Evolutionary conservation across 305 asterid species (phyloP).

Genomic region (Fraxinus angustifolia): DNA sequence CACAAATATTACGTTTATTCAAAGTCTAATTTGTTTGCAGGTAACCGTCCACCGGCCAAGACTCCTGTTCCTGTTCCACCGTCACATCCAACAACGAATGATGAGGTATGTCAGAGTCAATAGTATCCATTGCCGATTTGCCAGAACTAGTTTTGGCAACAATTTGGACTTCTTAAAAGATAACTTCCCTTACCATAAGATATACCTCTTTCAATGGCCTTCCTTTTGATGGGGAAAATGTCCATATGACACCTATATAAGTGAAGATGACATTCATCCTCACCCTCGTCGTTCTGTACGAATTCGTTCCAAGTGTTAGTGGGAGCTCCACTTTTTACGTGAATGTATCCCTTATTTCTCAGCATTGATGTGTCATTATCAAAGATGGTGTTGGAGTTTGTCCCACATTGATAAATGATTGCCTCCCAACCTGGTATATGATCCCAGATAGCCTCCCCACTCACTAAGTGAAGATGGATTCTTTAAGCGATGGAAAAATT

Average conservation of each 20-base stretch:
- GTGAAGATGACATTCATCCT: neutral
- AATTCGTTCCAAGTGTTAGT: too few species aligned
- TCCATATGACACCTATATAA: neutral
- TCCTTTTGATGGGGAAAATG: neutral
- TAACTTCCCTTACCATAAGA: neutral
- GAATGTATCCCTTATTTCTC: neutral
- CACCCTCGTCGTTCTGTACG: neutral
- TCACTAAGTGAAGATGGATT: neutral
- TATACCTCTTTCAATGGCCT: neutral
- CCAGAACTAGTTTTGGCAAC: neutral
- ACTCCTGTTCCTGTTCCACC: conserved; percentile 89
- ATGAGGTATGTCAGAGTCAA: conserved; percentile 49
- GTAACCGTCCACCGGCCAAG: conserved; percentile 85
- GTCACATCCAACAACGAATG: conserved; percentile 52
- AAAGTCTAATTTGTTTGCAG: conserved; percentile 29
- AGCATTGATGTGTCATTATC: neutral
- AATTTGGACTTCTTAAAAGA: neutral
- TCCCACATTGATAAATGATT: neutral
- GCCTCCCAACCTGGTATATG: neutral
- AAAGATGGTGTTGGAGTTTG: neutral
- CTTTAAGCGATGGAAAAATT: neutral
- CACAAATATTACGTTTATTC: too few species aligned
- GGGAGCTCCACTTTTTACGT: neutral
- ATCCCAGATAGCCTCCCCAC: neutral
- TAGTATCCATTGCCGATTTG: neutral